Conservation (phyloP, 345 rosid species). For the thale cress (Arabidopsis thaliana) region TAIR10.1 NC_003071.7:19546001-19546500, state of each 20-base stretch:
- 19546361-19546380: conserved; percentile 73
- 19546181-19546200: conserved; percentile 59
- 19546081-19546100: conserved; percentile 19
- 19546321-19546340: conserved; percentile 48
- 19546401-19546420: conserved; percentile 50
- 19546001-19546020: conserved; percentile 77
- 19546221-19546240: conserved; percentile 62
- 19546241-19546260: conserved; percentile 62
- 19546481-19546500: conserved; percentile 72
- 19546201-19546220: conserved; percentile 75
- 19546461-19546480: conserved; percentile 61
- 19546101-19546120: not conserved
- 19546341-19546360: conserved; percentile 69
- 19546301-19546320: conserved; percentile 75
- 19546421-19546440: conserved; percentile 64
- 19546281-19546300: conserved; percentile 74
- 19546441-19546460: conserved; percentile 60
- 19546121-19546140: conserved; percentile 68
- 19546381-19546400: conserved; percentile 53
- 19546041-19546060: conserved; percentile 41
- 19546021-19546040: conserved; percentile 81
- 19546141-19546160: conserved; percentile 80
- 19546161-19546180: conserved; percentile 60
- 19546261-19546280: conserved; percentile 53
- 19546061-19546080: not conserved